Conservation (phyloP, 371 early-diverging fungal genomes). For the Mucor sp. region DNA sequence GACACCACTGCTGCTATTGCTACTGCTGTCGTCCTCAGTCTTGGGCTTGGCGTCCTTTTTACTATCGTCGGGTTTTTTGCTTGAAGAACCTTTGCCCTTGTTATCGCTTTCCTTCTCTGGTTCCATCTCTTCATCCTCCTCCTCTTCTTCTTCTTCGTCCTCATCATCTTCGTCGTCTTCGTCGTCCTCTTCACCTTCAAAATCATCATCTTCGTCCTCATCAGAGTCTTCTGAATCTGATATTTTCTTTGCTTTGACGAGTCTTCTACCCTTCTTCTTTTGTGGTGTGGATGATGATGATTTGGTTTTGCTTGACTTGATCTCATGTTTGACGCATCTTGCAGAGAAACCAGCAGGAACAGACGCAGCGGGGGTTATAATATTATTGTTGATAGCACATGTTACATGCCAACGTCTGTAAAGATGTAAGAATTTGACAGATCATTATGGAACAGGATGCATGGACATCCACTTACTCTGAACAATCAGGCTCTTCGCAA, state of each 20-base stretch:
- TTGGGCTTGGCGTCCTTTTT: neutral
- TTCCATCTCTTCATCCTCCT: neutral
- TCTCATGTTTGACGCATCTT: constrained; percentile 20
- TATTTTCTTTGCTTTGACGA: neutral
- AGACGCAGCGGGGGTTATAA: constrained; percentile 20
- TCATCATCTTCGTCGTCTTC: constrained; percentile 19
- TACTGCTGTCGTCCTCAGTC: neutral
- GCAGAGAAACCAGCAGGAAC: constrained; percentile 12
- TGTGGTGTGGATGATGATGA: neutral
- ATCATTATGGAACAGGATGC: neutral
- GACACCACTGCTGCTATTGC: neutral
- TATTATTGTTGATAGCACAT: constrained; percentile 39
- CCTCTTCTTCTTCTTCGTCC: constrained; percentile 13
- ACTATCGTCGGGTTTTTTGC: neutral
- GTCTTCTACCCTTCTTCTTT: neutral
- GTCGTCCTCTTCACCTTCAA: constrained; percentile 18
- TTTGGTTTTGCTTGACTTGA: neutral
- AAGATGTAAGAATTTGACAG: neutral
- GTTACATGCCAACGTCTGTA: constrained; percentile 35
- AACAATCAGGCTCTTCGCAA: constrained; percentile 37
- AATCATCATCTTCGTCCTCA: constrained; percentile 15
- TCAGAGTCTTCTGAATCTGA: constrained; percentile 6
- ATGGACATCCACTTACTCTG: constrained; percentile 22
- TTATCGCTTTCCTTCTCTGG: neutral
- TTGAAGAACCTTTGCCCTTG: neutral